phyloP scores from a whole-genome alignment of 176 grass and related monocot genomes.

The Olyra latifolia region DNA sequence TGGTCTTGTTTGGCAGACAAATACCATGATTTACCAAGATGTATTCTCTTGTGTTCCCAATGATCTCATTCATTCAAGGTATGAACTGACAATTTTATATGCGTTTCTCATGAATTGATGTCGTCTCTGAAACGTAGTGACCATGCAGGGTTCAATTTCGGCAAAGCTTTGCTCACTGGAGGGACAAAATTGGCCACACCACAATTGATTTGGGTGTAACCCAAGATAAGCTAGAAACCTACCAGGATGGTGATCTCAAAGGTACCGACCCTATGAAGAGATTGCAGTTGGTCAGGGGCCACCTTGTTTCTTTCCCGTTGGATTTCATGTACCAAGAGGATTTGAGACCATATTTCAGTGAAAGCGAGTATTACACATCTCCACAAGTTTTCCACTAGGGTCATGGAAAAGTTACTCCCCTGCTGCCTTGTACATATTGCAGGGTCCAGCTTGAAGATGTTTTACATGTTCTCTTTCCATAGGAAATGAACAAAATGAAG shows the following conservation, averaged over 20 bases:
- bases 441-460: constrained; percentile 36
- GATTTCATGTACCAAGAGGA: constrained; percentile 98
- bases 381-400: constrained; percentile 95
- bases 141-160: constrained; percentile 63
- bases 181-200: constrained; percentile 77
- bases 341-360: constrained; percentile 86
- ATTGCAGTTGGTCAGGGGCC: constrained; percentile 68
- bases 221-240: constrained; percentile 69
- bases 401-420: constrained; percentile 15
- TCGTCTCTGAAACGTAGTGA: constrained; percentile 34
- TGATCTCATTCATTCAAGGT: constrained; percentile 95
- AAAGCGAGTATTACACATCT: constrained; percentile 95
- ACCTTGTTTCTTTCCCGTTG: constrained; percentile 87
- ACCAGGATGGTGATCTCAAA: constrained; percentile 55
- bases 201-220: constrained; percentile 87
- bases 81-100: constrained; percentile 28
- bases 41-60: constrained; percentile 94
- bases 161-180: constrained; percentile 70
- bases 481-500: constrained; percentile 36
- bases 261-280: constrained; percentile 63
- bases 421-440: constrained; percentile 42
- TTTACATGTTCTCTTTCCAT: constrained; percentile 16
- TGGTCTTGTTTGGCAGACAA: constrained; percentile 57
- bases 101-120: background rate
- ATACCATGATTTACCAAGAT: constrained; percentile 91